Percentiles rank a stretch among this genome's conserved stretches.
Conservation (phyloP, 1,284 basidiomycete species). For the Microbotryum scabiosae region DNA sequence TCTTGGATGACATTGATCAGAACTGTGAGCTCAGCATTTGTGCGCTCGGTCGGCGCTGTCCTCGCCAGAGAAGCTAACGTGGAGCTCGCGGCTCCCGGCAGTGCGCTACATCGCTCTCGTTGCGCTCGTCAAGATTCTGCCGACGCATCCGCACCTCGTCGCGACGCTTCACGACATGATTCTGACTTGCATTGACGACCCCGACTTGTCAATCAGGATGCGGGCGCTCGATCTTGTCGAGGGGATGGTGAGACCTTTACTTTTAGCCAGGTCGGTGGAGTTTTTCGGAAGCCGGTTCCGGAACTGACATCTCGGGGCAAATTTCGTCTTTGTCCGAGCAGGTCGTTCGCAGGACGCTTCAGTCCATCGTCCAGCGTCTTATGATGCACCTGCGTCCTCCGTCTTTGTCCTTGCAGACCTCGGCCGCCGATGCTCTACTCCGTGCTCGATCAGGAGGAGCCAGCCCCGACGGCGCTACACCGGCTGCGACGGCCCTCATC, state of each 20-base stretch:
- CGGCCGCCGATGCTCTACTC: conserved; percentile 54
- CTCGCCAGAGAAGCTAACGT: conserved; percentile 1
- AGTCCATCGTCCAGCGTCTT: conserved; percentile 78
- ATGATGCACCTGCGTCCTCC: conserved; percentile 72
- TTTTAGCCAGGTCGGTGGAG: neutral
- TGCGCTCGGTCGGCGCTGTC: neutral
- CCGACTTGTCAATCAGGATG: conserved; percentile 91
- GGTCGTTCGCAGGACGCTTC: conserved; percentile 73
- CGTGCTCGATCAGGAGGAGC: conserved; percentile 36
- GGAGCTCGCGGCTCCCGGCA: conserved; percentile 37
- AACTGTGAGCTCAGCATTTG: conserved; percentile 54
- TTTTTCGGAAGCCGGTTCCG: neutral
- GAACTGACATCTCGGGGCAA: neutral
- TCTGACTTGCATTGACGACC: conserved; percentile 77
- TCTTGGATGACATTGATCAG: conserved; percentile 87
- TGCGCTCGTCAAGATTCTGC: conserved; percentile 91
- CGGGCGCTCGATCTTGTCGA: conserved; percentile 86
- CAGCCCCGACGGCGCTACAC: conserved; percentile 37
- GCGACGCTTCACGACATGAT: conserved; percentile 90
- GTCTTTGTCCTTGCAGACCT: conserved; percentile 41
- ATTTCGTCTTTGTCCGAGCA: conserved; percentile 37
- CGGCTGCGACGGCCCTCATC: conserved; percentile 39
- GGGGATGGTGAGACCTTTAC: conserved; percentile 61
- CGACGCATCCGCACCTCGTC: conserved; percentile 81
- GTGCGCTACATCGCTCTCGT: conserved; percentile 95